Percentiles rank a stretch among this genome's conserved stretches.
Conservation (phyloP, 1,139 yeast genomes). For the Taphrina flavorubra region DNA sequence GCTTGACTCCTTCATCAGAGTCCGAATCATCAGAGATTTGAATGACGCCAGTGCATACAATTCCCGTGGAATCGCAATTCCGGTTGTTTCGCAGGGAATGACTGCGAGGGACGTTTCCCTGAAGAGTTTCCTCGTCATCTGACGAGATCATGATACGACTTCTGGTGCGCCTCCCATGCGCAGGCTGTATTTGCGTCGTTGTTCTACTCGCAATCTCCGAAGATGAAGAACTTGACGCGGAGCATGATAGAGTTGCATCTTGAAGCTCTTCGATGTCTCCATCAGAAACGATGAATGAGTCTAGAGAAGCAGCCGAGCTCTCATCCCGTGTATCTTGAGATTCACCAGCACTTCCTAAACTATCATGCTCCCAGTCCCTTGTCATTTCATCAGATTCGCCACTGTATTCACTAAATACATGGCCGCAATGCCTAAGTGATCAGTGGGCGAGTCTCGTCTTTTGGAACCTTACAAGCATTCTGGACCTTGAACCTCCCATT, state of each 20-base stretch:
- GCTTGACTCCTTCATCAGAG: not conserved
- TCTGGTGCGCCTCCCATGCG: not conserved
- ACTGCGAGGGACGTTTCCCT: not conserved
- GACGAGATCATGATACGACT: constrained; percentile 9
- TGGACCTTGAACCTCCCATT: constrained; percentile 39
- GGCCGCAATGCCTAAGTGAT: constrained; percentile 33
- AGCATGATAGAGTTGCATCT: not conserved
- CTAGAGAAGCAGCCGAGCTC: not conserved
- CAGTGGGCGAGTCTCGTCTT: not conserved
- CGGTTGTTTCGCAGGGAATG: not conserved
- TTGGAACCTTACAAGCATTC: constrained; percentile 7
- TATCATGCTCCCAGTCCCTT: not conserved
- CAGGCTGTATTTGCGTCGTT: not conserved
- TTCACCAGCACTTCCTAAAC: constrained; percentile 14
- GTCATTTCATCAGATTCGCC: not conserved
- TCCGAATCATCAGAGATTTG: not conserved
- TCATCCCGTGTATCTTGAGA: not conserved
- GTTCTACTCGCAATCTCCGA: not conserved
- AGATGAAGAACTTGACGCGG: not conserved
- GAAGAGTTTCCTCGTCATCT: constrained; percentile 2
- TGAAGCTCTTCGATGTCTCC: not conserved
- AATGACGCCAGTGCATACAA: not conserved
- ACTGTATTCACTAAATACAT: not conserved
- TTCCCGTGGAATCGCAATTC: not conserved
- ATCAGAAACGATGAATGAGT: constrained; percentile 9